Evolutionary conservation across 306 rosid genomes (phyloP).

Genomic region (Oxytropis ochrocephala): DNA sequence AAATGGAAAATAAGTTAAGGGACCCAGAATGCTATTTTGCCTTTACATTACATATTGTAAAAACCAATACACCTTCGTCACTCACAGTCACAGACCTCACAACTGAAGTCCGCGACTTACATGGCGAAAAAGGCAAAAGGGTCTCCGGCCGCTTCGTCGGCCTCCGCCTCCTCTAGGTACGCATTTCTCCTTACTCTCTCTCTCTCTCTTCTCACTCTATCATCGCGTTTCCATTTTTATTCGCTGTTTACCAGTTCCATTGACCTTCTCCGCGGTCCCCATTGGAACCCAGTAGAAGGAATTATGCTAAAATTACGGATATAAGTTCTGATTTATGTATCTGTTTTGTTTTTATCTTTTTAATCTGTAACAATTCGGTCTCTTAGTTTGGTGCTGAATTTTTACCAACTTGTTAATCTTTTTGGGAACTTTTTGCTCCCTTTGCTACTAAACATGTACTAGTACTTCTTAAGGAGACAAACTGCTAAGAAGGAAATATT

Average conservation of each 20-base stretch:
- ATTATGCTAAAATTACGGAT: neutral
- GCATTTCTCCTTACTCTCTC: neutral
- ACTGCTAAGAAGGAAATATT: neutral
- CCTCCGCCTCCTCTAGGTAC: constrained; percentile 33
- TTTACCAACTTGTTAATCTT: neutral
- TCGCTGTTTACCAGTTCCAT: constrained; percentile 8
- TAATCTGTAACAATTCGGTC: neutral
- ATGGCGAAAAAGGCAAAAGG: constrained; percentile 41
- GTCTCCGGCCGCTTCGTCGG: constrained; percentile 30
- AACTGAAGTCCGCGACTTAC: no score
- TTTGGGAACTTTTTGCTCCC: neutral
- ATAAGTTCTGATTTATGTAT: neutral
- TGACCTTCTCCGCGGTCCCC: constrained; percentile 11
- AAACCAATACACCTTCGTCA: no score
- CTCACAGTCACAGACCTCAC: no score
- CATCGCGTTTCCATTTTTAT: neutral
- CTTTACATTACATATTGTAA: no score
- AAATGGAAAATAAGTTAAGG: no score
- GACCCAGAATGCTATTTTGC: no score
- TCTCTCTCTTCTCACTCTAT: neutral
- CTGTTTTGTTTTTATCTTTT: neutral
- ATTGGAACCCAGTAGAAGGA: constrained; percentile 3
- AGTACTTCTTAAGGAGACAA: neutral
- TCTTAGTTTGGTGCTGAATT: neutral
- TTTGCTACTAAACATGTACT: neutral